Evolutionary conservation across 2,329 filamentous ascomycete species (phyloP).

Genomic region (Fusarium nygamai): DNA sequence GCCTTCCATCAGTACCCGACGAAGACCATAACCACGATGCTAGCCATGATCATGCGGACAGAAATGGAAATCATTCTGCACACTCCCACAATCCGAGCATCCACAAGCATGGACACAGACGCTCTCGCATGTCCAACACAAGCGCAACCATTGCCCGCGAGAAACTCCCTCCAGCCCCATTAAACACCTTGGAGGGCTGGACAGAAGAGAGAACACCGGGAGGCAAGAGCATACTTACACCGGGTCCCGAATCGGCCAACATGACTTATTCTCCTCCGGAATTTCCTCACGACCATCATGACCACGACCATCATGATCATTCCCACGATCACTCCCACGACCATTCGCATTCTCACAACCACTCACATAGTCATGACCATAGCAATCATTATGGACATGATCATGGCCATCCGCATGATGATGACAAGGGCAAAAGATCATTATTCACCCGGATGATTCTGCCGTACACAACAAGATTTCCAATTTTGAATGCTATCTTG

Average conservation of each 20-base stretch:
- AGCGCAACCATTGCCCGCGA: slow-evolving; percentile 44
- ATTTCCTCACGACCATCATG: slow-evolving; percentile 44
- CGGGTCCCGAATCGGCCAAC: slow-evolving; percentile 42
- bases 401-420: slow-evolving; percentile 48
- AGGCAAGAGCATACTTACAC: slow-evolving; percentile 53
- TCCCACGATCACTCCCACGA: slow-evolving; percentile 38
- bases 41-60: slow-evolving; percentile 33
- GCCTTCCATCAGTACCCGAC: slow-evolving; percentile 46
- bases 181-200: slow-evolving; percentile 53
- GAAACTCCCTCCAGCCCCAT: slow-evolving; percentile 46
- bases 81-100: slow-evolving; percentile 41
- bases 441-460: slow-evolving; percentile 78
- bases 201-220: slow-evolving; percentile 53
- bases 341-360: slow-evolving; percentile 42
- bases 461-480: slow-evolving; percentile 74
- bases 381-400: slow-evolving; percentile 29
- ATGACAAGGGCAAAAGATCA: slow-evolving; percentile 65
- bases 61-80: slow-evolving; percentile 33
- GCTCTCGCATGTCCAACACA: slow-evolving; percentile 46
- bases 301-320: slow-evolving; percentile 42
- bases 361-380: slow-evolving; percentile 36
- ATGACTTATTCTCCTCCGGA: slow-evolving; percentile 45
- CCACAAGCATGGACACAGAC: slow-evolving; percentile 45
- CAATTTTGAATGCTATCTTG: slow-evolving; percentile 85
- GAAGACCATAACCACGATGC: slow-evolving; percentile 46